Evolutionary conservation across 164 flowering plant genomes (phyloP), one percentile per base, ranked within the genome.

Genomic region (Tetrastigma voinierianum): DNA sequence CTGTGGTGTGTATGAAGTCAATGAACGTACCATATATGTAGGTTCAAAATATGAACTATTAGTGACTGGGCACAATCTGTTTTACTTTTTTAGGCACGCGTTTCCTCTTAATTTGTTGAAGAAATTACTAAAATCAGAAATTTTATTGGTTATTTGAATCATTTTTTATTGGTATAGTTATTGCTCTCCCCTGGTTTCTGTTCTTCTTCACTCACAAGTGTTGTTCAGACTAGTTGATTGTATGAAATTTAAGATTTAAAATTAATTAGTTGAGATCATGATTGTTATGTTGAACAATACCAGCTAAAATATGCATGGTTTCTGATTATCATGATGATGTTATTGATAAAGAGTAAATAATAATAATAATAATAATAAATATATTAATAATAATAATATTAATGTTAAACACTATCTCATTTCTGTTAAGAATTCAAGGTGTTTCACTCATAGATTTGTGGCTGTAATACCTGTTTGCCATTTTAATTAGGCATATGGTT

Each of bases 1-100:
- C 46, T 94, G 98, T 77, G 98, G 98, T 57, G 84, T 90, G 15
- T 94, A 91, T 74, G 87, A 89, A 77, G 85, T 94, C 76, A 91
- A 94, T 74, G 97, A 91, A 57, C 84, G 82, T 1, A 70, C 80
- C 47, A 74, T 81, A 61, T 86, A 66, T 80, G 98, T 94, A 85
- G 55, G 93, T 79, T 15, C 62, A 25, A 47, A 60, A 65, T 48
- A 43, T 51, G 13, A 48, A 46, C 32, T 9, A 11, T 10, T 47
- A 55, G 8, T 53, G 60, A 21, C 43, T 19, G 32, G 43, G 40
- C 40, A 32, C 40, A 32, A 32, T 7, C 40, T 32, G 40, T 44
- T 40, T 3, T 32, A 40, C 1, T 19, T 3, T 58, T 24, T 32
- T 15, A 6, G 10, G 14, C 61, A 25, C 40, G 9, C n/a, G 46